Conservation (phyloP, 768 basidiomycete species). For the Pleurotus djamor region DNA sequence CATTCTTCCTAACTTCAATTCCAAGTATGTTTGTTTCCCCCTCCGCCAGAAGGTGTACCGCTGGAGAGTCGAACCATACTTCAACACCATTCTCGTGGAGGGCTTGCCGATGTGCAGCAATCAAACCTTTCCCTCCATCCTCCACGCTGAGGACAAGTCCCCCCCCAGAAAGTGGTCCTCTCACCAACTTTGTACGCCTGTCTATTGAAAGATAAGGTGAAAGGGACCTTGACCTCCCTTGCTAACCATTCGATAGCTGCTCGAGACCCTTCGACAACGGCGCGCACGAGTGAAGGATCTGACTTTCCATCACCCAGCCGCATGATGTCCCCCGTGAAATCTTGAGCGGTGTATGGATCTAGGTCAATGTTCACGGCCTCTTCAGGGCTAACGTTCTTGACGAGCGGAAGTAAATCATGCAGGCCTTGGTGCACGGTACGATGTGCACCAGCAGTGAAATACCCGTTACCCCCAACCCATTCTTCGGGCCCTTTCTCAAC, state of each 20-base stretch:
- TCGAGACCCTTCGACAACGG: constrained; percentile 55
- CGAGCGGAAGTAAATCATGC: constrained; percentile 54
- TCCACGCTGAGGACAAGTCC: constrained; percentile 62
- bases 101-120: constrained; percentile 50
- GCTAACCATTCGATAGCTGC: constrained; percentile 59
- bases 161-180: constrained; percentile 66
- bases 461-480: constrained; percentile 72
- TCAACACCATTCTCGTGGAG: constrained; percentile 49
- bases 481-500: constrained; percentile 62
- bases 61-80: constrained; percentile 56
- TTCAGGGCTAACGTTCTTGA: constrained; percentile 43
- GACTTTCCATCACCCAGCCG: constrained; percentile 52
- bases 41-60: constrained; percentile 32
- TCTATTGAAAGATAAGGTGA: constrained; percentile 57
- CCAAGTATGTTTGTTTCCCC: constrained; percentile 38
- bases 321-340: constrained; percentile 60
- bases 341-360: constrained; percentile 51
- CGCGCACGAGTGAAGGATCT: constrained; percentile 43
- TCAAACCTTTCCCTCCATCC: constrained; percentile 68
- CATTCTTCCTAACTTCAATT: constrained; percentile 38
- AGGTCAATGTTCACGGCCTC: constrained; percentile 50
- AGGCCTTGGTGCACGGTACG: constrained; percentile 64
- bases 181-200: constrained; percentile 68
- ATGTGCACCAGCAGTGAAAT: constrained; percentile 70
- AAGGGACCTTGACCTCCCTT: constrained; percentile 46